Percentiles rank a stretch among this genome's conserved stretches.
phyloP scores from a whole-genome alignment of 23 red algal genomes.

The Gracilaria domingensis region DNA sequence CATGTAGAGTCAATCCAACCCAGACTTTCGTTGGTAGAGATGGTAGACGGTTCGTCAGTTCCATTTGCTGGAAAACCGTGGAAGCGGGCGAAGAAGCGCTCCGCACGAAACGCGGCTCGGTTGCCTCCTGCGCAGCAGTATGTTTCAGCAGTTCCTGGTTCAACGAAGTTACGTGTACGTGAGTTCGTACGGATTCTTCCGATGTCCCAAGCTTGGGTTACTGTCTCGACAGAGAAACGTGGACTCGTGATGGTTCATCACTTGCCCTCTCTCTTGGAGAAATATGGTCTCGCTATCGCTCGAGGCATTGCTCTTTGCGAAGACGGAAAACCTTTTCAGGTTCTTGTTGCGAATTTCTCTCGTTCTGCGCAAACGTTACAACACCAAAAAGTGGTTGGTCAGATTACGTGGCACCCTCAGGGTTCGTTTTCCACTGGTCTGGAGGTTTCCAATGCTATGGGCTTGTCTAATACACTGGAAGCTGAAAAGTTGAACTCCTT shows the following conservation, averaged over 20 bases:
- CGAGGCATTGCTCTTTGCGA: slow-evolving; percentile 22
- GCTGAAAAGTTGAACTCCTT: too few species aligned
- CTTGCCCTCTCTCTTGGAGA: slow-evolving; percentile 10
- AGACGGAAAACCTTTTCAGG: not conserved
- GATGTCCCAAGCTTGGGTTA: slow-evolving; percentile 13
- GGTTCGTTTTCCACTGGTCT: not conserved
- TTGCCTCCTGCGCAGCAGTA: not conserved
- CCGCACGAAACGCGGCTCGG: not conserved
- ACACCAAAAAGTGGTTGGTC: not conserved
- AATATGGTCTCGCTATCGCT: not conserved
- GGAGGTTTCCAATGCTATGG: too few species aligned
- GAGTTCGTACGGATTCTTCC: slow-evolving; percentile 21
- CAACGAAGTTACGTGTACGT: not conserved
- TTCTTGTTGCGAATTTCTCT: slow-evolving; percentile 33
- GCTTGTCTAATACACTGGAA: too few species aligned
- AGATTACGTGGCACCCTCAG: slow-evolving; percentile 12
- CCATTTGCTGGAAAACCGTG: slow-evolving; percentile 12
- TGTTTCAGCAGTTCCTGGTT: not conserved
- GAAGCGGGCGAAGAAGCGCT: not conserved
- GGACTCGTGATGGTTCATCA: slow-evolving; percentile 19
- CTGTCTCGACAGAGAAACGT: not conserved
- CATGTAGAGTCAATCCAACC: not conserved
- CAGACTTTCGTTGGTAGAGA: not conserved
- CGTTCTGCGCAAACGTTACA: not conserved
- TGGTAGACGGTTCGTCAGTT: slow-evolving; percentile 3